Percentiles rank a stretch among this genome's conserved stretches.
Conservation (phyloP, 2,329 filamentous ascomycete species). For the Fusarium nisikadoi region DNA sequence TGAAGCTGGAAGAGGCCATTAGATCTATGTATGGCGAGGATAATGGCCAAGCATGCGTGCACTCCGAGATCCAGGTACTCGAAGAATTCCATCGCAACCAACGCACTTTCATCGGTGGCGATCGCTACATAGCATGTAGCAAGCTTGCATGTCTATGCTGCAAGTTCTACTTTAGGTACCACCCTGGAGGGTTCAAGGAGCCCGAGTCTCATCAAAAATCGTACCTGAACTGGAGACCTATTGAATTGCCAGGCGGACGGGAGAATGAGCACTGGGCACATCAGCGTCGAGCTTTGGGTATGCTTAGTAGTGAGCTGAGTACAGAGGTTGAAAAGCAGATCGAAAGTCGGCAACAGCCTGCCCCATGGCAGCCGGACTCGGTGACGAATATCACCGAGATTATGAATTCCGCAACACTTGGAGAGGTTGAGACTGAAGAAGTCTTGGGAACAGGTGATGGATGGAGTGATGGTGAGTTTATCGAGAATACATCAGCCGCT, state of each 20-base stretch:
- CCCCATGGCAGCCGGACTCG: constrained; percentile 25
- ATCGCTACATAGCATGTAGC: constrained; percentile 61
- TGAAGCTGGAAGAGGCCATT: constrained; percentile 7
- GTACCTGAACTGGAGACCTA: constrained; percentile 54
- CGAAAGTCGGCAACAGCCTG: not conserved
- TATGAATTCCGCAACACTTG: not conserved
- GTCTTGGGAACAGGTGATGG: not conserved
- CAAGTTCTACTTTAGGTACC: constrained; percentile 55
- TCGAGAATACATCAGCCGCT: no score
- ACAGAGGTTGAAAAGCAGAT: constrained; percentile 11
- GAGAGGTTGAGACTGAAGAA: constrained; percentile 8
- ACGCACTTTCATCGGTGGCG: constrained; percentile 50
- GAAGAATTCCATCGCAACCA: constrained; percentile 55
- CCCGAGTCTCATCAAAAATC: constrained; percentile 53
- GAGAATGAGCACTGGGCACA: constrained; percentile 15
- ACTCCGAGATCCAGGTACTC: constrained; percentile 48
- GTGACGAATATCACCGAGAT: constrained; percentile 26
- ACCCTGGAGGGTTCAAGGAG: constrained; percentile 48
- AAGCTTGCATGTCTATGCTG: constrained; percentile 64
- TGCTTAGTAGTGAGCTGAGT: constrained; percentile 20
- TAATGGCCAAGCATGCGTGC: constrained; percentile 41
- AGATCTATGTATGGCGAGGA: constrained; percentile 11
- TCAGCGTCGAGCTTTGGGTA: constrained; percentile 16
- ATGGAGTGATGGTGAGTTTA: constrained; percentile 1
- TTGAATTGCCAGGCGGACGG: constrained; percentile 11